phyloP scores from a whole-genome alignment of 2,329 filamentous ascomycete genomes.

The Claviceps maximensis region DNA sequence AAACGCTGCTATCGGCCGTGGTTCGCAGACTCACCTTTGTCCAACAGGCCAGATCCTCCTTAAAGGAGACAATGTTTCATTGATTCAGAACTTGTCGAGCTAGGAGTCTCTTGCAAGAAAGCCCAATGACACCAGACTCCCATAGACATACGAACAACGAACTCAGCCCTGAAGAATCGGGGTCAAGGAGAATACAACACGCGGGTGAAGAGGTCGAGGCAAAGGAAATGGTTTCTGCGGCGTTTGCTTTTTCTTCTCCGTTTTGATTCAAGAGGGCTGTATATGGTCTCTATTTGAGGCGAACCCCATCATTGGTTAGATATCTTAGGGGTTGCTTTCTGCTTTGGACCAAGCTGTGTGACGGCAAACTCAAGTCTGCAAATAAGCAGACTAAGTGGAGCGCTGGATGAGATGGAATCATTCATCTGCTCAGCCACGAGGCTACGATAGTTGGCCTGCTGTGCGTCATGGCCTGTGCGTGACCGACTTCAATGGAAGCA shows the following conservation, averaged over 20 bases:
- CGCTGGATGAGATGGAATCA: not conserved
- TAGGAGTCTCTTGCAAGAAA: not conserved
- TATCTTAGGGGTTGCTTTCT: not conserved
- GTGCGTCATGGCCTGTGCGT: not conserved
- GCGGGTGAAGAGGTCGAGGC: not conserved
- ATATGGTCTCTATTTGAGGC: not conserved
- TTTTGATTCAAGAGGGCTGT: not conserved
- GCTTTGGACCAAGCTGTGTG: not conserved
- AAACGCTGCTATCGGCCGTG: not conserved
- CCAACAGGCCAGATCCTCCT: conserved; percentile 64
- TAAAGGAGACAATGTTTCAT: conserved; percentile 77
- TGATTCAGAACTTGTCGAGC: conserved; percentile 46
- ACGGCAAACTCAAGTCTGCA: not conserved
- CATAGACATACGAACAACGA: not conserved
- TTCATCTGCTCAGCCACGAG: not conserved
- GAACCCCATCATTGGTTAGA: not conserved
- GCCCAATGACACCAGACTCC: no score
- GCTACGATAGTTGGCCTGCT: not conserved
- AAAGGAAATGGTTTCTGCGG: not conserved
- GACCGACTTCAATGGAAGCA: no score
- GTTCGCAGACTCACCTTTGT: conserved; percentile 13
- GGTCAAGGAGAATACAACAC: not conserved
- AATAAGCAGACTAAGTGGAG: not conserved
- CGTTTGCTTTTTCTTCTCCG: not conserved
- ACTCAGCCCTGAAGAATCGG: no score